These are phyloP conservation scores for Backusella psychrophila DNA, from an alignment of 192 early-diverging fungal species.

Conservation along the genomic window DNA sequence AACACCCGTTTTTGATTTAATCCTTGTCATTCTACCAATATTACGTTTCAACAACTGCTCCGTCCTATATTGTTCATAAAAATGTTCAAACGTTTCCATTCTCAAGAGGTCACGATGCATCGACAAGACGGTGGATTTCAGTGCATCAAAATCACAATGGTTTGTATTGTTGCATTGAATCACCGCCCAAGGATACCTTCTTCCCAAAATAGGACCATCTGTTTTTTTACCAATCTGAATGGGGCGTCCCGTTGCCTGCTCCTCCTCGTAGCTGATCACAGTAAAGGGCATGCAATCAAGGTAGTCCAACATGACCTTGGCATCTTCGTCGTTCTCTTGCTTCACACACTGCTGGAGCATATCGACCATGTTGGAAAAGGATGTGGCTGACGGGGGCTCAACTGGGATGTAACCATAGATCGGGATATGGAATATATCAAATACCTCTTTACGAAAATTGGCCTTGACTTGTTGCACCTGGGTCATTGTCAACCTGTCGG, in stretches of 20 bases:
- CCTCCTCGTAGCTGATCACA: conserved; percentile 88
- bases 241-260: conserved; percentile 43
- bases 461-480: conserved; percentile 70
- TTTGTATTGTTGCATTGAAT: conserved; percentile 86
- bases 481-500: conserved; percentile 71
- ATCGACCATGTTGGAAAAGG: neutral
- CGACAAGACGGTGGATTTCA: conserved; percentile 44
- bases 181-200: conserved; percentile 88
- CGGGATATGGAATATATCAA: conserved; percentile 72
- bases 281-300: conserved; percentile 73
- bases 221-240: neutral
- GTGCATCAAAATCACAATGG: conserved; percentile 84
- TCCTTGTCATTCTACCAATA: conserved; percentile 34
- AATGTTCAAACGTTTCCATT: conserved; percentile 50
- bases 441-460: conserved; percentile 70
- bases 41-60: conserved; percentile 50
- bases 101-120: conserved; percentile 53
- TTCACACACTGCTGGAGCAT: conserved; percentile 17
- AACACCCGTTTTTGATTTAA: conserved; percentile 8
- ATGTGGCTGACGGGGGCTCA: neutral
- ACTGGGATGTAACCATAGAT: conserved; percentile 54
- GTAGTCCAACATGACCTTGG: conserved; percentile 23
- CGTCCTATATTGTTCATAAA: conserved; percentile 60
- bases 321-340: conserved; percentile 25
- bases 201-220: conserved; percentile 62